A percentile compares a stretch with the other conserved stretches of the same genome.
Evolutionary conservation across 495 filamentous ascomycete species (phyloP).

Genomic region (Penicillium roqueforti): DNA sequence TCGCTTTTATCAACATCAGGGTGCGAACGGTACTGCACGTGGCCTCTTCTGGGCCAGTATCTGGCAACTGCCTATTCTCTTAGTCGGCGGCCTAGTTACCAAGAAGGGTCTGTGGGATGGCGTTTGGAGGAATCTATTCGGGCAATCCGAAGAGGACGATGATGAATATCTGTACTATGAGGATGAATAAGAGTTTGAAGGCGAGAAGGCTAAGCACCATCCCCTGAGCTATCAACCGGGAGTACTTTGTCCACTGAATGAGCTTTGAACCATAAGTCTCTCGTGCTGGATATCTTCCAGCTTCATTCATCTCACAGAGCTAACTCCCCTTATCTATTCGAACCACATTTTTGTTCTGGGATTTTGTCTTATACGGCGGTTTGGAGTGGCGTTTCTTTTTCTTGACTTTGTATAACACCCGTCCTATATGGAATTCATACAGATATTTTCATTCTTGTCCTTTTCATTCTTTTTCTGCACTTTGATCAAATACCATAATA

Average conservation of each 20-base stretch:
- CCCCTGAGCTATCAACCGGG: constrained; percentile 7
- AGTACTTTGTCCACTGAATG: constrained; percentile 16
- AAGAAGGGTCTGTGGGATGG: constrained; percentile 94
- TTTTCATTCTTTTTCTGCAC: neutral
- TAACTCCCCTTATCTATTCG: neutral
- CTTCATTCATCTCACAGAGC: neutral
- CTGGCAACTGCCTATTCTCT: constrained; percentile 88
- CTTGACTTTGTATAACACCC: constrained; percentile 25
- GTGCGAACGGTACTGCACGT: constrained; percentile 74
- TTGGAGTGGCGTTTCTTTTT: constrained; percentile 21
- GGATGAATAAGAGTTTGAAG: constrained; percentile 28
- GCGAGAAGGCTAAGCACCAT: neutral
- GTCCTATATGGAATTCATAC: constrained; percentile 14
- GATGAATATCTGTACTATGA: constrained; percentile 41
- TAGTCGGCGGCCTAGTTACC: constrained; percentile 86
- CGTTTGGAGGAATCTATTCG: constrained; percentile 66
- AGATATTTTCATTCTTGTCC: constrained; percentile 1
- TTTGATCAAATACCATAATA: neutral
- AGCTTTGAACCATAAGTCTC: neutral
- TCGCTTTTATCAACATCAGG: constrained; percentile 74
- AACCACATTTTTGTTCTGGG: constrained; percentile 5
- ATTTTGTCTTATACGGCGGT: constrained; percentile 24
- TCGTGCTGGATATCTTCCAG: neutral
- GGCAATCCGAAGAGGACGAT: constrained; percentile 45
- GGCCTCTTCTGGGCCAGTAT: constrained; percentile 96